These are phyloP conservation scores for Chalciporus chontae DNA, from an alignment of 768 basidiomycete genomes.

Conservation along the genomic window DNA sequence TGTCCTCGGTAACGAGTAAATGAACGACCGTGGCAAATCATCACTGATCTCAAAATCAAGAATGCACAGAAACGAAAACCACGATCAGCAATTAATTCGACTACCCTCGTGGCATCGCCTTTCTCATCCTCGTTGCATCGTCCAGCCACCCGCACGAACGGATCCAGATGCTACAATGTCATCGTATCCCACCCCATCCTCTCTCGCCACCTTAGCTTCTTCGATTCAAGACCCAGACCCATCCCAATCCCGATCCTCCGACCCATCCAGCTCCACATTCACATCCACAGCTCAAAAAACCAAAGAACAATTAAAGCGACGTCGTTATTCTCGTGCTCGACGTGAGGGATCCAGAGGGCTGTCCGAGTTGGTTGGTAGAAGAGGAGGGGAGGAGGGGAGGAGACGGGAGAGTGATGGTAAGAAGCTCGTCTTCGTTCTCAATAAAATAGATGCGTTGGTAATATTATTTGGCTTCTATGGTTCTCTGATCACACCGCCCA, in stretches of 20 bases:
- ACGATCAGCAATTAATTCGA: slow-evolving; percentile 37
- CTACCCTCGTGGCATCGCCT: too few relatives aligned
- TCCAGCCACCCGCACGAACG: slow-evolving; percentile 24
- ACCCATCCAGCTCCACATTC: slow-evolving; percentile 32
- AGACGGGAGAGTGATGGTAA: slow-evolving; percentile 86
- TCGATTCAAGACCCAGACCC: slow-evolving; percentile 13
- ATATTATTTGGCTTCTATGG: not conserved
- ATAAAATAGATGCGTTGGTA: slow-evolving; percentile 92
- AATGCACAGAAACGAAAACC: slow-evolving; percentile 49
- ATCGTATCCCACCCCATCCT: slow-evolving; percentile 65
- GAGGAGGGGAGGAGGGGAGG: slow-evolving; percentile 92
- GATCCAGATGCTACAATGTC: slow-evolving; percentile 66
- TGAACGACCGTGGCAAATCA: too few relatives aligned
- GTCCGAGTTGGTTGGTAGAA: slow-evolving; percentile 87
- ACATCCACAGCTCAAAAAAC: slow-evolving; percentile 39
- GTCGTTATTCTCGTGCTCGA: slow-evolving; percentile 89
- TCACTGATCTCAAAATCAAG: slow-evolving; percentile 51
- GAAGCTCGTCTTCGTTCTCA: slow-evolving; percentile 87
- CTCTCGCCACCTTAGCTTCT: slow-evolving; percentile 53
- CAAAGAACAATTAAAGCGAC: slow-evolving; percentile 76
- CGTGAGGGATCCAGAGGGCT: slow-evolving; percentile 93
- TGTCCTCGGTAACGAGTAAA: too few relatives aligned
- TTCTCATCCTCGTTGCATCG: too few relatives aligned
- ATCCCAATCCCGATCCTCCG: slow-evolving; percentile 18
- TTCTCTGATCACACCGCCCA: slow-evolving; percentile 73